Conservation (phyloP, 176 grass and related monocot species). For the Pontederia paniculata region DNA sequence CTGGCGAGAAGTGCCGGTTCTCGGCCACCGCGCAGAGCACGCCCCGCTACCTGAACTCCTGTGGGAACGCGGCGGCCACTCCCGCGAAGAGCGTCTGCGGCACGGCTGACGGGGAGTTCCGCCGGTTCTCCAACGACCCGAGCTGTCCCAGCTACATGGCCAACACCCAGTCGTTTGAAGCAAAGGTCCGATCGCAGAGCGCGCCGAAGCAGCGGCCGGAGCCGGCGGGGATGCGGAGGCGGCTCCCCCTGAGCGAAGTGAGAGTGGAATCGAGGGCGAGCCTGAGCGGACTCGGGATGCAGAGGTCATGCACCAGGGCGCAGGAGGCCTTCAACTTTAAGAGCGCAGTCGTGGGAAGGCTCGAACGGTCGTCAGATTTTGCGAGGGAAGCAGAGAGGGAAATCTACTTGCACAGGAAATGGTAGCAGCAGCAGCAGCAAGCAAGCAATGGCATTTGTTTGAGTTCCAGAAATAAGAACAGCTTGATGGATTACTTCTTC, state of each 20-base stretch:
- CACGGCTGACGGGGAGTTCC: conserved; percentile 19
- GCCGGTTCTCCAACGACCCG: conserved; percentile 15
- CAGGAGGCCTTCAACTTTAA: conserved; percentile 24
- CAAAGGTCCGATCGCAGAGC: conserved; percentile 51
- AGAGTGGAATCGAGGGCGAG: conserved; percentile 19
- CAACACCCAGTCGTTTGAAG: conserved; percentile 59
- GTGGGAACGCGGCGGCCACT: conserved; percentile 19
- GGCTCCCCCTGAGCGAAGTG: conserved; percentile 5
- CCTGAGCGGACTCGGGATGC: conserved; percentile 17
- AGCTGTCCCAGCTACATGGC: conserved; percentile 65
- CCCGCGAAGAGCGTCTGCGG: conserved; percentile 22
- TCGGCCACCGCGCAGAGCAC: conserved; percentile 48
- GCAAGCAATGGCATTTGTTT: background rate
- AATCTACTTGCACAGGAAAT: conserved; percentile 67
- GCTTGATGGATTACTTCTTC: too few species aligned
- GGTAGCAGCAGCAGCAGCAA: conserved; percentile 39
- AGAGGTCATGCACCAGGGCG: conserved; percentile 28
- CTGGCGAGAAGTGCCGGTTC: background rate
- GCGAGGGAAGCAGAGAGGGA: conserved; percentile 34
- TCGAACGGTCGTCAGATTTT: conserved; percentile 16
- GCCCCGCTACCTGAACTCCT: conserved; percentile 15
- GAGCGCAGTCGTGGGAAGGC: conserved; percentile 15
- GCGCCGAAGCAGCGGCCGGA: conserved; percentile 32
- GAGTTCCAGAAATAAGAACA: background rate
- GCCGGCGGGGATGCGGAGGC: background rate